phyloP scores from a whole-genome alignment of 2,329 filamentous ascomycete genomes.

The Aspergillus ruber region DNA sequence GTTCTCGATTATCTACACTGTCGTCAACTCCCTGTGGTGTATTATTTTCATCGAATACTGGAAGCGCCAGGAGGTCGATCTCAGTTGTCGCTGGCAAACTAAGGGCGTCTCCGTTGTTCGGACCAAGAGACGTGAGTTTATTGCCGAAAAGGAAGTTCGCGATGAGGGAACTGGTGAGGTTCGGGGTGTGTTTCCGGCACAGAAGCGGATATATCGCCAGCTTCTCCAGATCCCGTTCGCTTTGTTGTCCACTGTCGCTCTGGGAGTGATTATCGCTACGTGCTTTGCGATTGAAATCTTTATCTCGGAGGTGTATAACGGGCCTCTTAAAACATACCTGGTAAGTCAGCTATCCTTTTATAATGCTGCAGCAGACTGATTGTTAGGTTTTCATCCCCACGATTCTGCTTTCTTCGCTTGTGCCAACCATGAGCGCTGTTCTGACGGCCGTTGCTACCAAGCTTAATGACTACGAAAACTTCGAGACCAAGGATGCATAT shows the following conservation, averaged over 20 bases:
- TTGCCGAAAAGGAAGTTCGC: constrained; percentile 66
- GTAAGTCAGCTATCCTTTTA: constrained; percentile 44
- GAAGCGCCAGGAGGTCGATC: constrained; percentile 86
- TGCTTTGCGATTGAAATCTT: constrained; percentile 97
- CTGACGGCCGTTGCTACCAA: constrained; percentile 73
- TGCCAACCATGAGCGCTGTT: constrained; percentile 74
- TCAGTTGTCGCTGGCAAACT: constrained; percentile 86
- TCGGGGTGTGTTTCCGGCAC: constrained; percentile 67
- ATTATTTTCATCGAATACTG: constrained; percentile 91
- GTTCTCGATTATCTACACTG: constrained; percentile 76
- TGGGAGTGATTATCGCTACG: constrained; percentile 80
- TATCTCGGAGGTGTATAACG: constrained; percentile 88
- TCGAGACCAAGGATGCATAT: constrained; percentile 78
- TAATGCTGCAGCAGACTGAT: background rate
- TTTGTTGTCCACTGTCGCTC: constrained; percentile 61
- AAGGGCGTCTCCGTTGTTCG: constrained; percentile 79
- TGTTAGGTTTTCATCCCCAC: constrained; percentile 77
- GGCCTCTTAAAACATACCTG: constrained; percentile 78
- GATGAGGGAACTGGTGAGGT: constrained; percentile 81
- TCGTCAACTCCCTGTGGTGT: constrained; percentile 76
- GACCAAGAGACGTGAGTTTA: constrained; percentile 68
- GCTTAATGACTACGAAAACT: constrained; percentile 84
- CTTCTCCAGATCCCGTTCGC: constrained; percentile 86
- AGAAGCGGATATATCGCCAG: constrained; percentile 72
- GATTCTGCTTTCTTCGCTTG: constrained; percentile 70